Conservation (phyloP, 192 early-diverging fungal genomes). For the Umbelopsis vinacea region DNA sequence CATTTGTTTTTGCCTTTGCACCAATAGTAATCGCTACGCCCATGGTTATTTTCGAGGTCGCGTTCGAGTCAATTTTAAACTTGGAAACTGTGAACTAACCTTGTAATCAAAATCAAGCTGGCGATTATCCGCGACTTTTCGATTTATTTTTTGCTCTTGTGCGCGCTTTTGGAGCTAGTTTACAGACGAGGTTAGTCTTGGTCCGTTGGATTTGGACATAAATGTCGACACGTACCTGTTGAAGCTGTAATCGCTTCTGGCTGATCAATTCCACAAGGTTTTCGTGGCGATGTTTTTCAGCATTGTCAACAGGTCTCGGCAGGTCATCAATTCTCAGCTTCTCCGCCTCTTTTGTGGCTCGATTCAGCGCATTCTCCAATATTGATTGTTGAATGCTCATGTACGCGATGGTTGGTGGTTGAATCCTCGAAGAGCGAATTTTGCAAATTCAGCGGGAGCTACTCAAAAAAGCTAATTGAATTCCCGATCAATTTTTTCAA, state of each 20-base stretch:
- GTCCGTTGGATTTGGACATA: too few relatives aligned
- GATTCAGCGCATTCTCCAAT: slow-evolving; percentile 13
- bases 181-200: too few relatives aligned
- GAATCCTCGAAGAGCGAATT: background rate
- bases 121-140: background rate
- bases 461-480: too few relatives aligned
- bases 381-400: slow-evolving; percentile 12
- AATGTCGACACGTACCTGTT: background rate
- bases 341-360: slow-evolving; percentile 9
- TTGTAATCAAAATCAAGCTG: slow-evolving; percentile 4
- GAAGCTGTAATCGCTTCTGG: background rate
- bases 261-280: slow-evolving; percentile 1
- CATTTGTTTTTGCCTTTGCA: slow-evolving; percentile 4
- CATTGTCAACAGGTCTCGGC: background rate
- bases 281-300: background rate
- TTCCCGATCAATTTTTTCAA: too few relatives aligned
- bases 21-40: background rate
- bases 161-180: background rate
- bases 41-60: background rate
- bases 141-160: background rate
- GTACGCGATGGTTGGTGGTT: background rate
- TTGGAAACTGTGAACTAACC: background rate
- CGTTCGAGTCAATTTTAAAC: background rate
- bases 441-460: too few relatives aligned
- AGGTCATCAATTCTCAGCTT: background rate